Evolutionary conservation across 208 protist species (phyloP).

Genomic region (Crithidia mellificae): DNA sequence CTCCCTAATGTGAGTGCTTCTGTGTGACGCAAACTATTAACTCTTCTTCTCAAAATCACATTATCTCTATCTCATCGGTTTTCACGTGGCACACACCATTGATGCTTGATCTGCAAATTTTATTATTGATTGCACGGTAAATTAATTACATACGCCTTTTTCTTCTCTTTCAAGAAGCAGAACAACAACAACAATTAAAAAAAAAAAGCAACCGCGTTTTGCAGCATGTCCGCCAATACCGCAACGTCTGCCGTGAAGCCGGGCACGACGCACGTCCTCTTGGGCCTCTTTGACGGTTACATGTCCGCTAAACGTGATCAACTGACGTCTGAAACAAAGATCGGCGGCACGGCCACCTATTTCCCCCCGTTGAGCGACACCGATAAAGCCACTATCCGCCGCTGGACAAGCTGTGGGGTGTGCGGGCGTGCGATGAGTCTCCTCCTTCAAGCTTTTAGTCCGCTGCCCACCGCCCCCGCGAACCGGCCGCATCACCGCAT

Average conservation of each 20-base stretch:
- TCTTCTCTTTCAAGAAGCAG: no score
- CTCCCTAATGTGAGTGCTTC: no score
- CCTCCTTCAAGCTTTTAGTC: constrained; percentile 77
- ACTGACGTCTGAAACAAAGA: constrained; percentile 76
- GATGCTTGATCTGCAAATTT: no score
- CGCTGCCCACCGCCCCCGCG: constrained; percentile 39
- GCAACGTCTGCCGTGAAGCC: constrained; percentile 3
- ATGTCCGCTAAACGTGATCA: constrained; percentile 50
- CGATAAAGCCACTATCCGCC: constrained; percentile 33
- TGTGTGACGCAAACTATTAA: no score
- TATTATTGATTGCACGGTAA: no score
- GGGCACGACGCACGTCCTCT: constrained; percentile 27
- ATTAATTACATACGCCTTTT: no score
- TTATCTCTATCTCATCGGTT: no score
- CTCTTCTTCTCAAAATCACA: no score
- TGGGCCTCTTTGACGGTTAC: constrained; percentile 84
- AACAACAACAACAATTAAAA: neutral
- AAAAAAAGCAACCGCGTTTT: neutral
- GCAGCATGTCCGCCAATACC: neutral
- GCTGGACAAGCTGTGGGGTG: constrained; percentile 74
- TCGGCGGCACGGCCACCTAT: constrained; percentile 66
- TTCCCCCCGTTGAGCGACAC: constrained; percentile 47
- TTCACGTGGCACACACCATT: no score
- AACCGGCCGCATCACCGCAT: constrained; percentile 62
- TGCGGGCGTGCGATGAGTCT: constrained; percentile 74